Conservation (phyloP, 164 flowering plant genomes). For the Vitis labrusca region DNA sequence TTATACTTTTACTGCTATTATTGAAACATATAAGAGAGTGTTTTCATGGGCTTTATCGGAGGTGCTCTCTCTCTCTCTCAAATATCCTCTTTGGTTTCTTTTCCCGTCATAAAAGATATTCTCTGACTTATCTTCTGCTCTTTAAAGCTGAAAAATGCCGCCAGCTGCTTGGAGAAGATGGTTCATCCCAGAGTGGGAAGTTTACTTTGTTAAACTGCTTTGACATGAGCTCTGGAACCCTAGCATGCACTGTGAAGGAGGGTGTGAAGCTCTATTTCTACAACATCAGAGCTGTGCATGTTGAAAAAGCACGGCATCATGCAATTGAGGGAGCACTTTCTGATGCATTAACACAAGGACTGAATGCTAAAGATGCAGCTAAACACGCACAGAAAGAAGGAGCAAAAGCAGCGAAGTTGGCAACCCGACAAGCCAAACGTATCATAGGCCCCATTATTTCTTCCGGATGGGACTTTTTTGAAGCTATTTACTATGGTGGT, state of each 20-base stretch:
- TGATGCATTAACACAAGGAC: conserved; percentile 74
- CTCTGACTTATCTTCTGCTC: background rate
- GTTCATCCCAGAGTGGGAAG: conserved; percentile 84
- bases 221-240: conserved; percentile 60
- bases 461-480: conserved; percentile 95
- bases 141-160: conserved; percentile 87
- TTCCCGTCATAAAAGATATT: background rate
- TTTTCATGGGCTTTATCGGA: no score
- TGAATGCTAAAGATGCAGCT: conserved; percentile 66
- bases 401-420: conserved; percentile 85
- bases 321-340: conserved; percentile 70
- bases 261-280: conserved; percentile 71
- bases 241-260: conserved; percentile 62
- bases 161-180: conserved; percentile 72
- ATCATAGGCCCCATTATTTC: conserved; percentile 86
- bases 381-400: conserved; percentile 76
- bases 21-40: no score
- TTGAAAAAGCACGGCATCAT: conserved; percentile 56
- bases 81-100: background rate
- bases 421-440: conserved; percentile 70
- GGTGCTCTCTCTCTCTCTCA: background rate
- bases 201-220: conserved; percentile 72
- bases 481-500: conserved; percentile 87
- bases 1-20: no score
- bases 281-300: conserved; percentile 69